Conservation (phyloP, 1,284 basidiomycete species). For the Moniliophthora roreri region DNA sequence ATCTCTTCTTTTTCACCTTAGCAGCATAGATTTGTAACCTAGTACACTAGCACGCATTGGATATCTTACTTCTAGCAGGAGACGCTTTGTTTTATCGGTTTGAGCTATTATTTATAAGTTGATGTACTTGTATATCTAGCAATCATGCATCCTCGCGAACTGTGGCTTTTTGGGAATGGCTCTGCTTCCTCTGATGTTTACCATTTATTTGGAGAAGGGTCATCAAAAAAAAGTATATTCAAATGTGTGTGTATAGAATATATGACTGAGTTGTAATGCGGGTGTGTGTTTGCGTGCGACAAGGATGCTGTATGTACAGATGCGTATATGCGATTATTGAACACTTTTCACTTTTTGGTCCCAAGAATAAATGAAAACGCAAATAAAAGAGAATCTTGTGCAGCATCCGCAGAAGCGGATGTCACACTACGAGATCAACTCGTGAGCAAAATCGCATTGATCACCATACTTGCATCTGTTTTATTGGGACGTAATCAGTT, state of each 20-base stretch:
- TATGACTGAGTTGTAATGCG: too few species aligned
- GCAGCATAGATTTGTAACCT: slow-evolving; percentile 51
- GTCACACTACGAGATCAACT: slow-evolving; percentile 23
- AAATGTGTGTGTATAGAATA: too few species aligned
- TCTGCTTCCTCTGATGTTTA: not conserved
- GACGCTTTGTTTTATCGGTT: slow-evolving; percentile 34
- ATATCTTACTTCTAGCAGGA: slow-evolving; percentile 28
- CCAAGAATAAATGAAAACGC: not conserved
- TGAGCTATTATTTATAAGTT: slow-evolving; percentile 30
- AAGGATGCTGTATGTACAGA: too few species aligned
- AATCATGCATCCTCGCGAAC: slow-evolving; percentile 12
- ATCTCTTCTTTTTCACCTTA: slow-evolving; percentile 29
- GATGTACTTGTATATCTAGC: slow-evolving; percentile 31
- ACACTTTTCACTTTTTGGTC: too few species aligned
- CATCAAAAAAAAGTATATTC: not conserved
- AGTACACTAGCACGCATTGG: slow-evolving; percentile 34
- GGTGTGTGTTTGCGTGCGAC: too few species aligned
- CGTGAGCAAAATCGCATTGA: slow-evolving; percentile 81
- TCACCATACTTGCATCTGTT: slow-evolving; percentile 85
- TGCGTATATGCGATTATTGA: too few species aligned
- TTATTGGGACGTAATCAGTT: slow-evolving; percentile 51
- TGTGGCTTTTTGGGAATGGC: slow-evolving; percentile 9
- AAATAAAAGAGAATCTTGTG: not conserved
- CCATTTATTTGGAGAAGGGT: slow-evolving; percentile 6
- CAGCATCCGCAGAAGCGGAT: not conserved